Conservation (phyloP, 1,284 basidiomycete species). For the Gomphus sp. region DNA sequence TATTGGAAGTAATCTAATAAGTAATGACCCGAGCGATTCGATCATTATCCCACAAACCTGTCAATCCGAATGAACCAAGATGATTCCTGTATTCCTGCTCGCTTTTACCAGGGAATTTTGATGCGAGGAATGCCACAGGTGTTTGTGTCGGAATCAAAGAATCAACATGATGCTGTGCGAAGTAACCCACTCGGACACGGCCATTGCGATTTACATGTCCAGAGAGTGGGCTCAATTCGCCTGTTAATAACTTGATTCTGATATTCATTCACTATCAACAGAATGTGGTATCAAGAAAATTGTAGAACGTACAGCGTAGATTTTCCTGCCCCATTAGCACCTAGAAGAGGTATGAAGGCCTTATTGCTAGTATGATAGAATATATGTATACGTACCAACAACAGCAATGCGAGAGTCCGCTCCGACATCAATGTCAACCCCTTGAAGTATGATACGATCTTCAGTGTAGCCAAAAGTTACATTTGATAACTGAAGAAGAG, state of each 20-base stretch:
- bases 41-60: not conserved
- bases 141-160: slow-evolving; percentile 78
- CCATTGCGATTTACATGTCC: slow-evolving; percentile 90
- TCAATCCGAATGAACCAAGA: slow-evolving; percentile 45
- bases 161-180: slow-evolving; percentile 98
- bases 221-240: slow-evolving; percentile 71
- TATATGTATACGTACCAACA: slow-evolving; percentile 46
- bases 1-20: not conserved
- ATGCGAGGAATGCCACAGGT: slow-evolving; percentile 88
- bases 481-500: slow-evolving; percentile 89
- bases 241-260: slow-evolving; percentile 91
- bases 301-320: slow-evolving; percentile 52
- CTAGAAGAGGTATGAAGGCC: not conserved
- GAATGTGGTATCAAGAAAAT: not conserved
- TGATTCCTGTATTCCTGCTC: slow-evolving; percentile 96
- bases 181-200: slow-evolving; percentile 85
- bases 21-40: not conserved
- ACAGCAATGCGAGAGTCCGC: slow-evolving; percentile 87
- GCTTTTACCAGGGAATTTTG: slow-evolving; percentile 87
- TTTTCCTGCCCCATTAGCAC: slow-evolving; percentile 70
- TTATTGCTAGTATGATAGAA: not conserved
- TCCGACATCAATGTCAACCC: slow-evolving; percentile 85
- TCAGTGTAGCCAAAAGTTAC: slow-evolving; percentile 86
- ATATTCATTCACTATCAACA: not conserved
- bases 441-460: slow-evolving; percentile 74